Base-by-base conservation (phyloP, 495 filamentous ascomycete genomes). In the Trichoderma gamsii region DNA sequence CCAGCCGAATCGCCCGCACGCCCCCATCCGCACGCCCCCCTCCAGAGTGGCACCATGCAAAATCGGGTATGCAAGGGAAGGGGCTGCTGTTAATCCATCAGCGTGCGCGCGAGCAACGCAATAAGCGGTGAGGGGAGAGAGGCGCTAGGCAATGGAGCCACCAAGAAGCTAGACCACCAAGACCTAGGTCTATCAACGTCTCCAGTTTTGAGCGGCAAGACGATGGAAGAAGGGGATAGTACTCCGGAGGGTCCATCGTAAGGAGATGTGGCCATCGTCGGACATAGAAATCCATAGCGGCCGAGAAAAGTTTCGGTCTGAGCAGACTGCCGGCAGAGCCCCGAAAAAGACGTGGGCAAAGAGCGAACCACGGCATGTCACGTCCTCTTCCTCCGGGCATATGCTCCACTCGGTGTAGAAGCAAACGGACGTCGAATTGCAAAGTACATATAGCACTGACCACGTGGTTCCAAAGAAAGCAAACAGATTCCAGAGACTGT, bases 61-160 rank as follows among this genome's bases (percentile, higher is more conserved):
- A 61, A 61, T 61, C 56, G 56, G 56, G 56, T 61, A 61, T 61
- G 56, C 56, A 61, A 61, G 56, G 56, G 56, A 61, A 25, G 56
- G 49, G 56, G 56, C 16, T 61, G 9, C 56, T 61, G 12, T 61
- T 21, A 18, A 61, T 61, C 56, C 56, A 61, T 61, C 56, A 32
- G 29, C 23, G 35, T 61, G 56, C 25, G 56, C 29, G 56, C 23
- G 56, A 61, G 56, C 56, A 61, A 18, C 9, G 56, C 25, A 61
- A 61, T 32, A 61, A 61, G 56, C 56, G 56, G 56, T 61, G 56
- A 61, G 56, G 56, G 25, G 56, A 18, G 25, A 61, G 11, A 61
- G 56, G 29, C 56, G 56, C 56, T 61, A 61, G 56, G 56, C 27
- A 13, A 29, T 61, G 56, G 56, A 61, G 56, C 56, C 56, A 32